These are phyloP conservation scores for Acorus calamus DNA, from an alignment of 106 monocot species.

Conservation along the genomic window DNA sequence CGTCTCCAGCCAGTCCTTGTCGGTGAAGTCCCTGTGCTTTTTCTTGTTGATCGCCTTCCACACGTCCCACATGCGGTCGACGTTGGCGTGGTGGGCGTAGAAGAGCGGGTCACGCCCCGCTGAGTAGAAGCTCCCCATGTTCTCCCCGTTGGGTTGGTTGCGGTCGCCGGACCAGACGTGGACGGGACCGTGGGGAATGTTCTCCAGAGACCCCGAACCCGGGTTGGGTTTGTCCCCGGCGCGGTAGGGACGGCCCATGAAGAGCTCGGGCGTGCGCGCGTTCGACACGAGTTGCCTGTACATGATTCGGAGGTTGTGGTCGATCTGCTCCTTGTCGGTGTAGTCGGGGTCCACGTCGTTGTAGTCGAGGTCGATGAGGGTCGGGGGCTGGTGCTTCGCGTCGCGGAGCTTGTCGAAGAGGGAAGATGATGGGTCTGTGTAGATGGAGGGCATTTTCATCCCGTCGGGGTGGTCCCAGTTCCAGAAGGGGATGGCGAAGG, in stretches of 20 bases:
- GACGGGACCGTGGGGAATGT: not conserved
- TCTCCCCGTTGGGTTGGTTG: not conserved
- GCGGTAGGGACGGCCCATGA: conserved; percentile 1
- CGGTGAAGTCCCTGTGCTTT: not conserved
- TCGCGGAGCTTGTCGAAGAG: not conserved
- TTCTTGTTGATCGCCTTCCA: not conserved
- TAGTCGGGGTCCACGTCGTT: not conserved
- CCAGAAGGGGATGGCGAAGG: conserved; percentile 16
- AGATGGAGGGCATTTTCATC: too few species aligned
- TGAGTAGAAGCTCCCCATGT: not conserved
- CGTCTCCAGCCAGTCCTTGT: conserved; percentile 6
- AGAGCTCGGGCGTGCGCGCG: not conserved
- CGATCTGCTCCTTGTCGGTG: not conserved
- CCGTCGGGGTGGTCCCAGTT: too few species aligned
- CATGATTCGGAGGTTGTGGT: conserved; percentile 1
- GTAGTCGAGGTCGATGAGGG: not conserved
- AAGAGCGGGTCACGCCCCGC: conserved; percentile 15
- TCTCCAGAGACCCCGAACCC: conserved; percentile 2
- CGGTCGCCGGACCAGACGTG: not conserved
- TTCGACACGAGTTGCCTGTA: conserved; percentile 1
- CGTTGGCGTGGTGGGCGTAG: conserved; percentile 12
- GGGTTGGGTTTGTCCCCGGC: not conserved
- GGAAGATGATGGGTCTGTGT: too few species aligned
- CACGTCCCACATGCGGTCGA: conserved; percentile 13
- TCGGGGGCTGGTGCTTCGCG: not conserved